Evolutionary conservation across 352 stramenopile genomes (phyloP), one percentile per base, ranked within the genome.

Genomic region (Pythium diclinum): DNA sequence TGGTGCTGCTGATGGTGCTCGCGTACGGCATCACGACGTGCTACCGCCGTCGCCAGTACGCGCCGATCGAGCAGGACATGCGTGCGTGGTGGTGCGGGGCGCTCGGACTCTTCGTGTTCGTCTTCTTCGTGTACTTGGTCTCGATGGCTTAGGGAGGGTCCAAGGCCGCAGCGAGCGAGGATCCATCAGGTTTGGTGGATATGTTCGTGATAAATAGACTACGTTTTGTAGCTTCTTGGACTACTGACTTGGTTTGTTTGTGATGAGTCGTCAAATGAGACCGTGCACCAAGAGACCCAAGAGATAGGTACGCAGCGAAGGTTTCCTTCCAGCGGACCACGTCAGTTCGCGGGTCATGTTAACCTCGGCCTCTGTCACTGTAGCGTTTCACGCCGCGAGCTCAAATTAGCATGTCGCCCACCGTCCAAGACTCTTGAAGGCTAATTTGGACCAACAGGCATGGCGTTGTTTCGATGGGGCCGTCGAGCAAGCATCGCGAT

Each of bases 51-150:
- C 83, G 81, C 56, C 68, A 87, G 52, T 93, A 93, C 68, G 71
- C 75, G 42, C 75, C 69, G 42, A 79, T 93, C 34, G 73, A 73
- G 17, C 57, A 71, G 46, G 83, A 92, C 63, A 81, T 83, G 68
- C 83, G 83, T 32, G 69, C 79, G 6, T 78, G 83, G 60, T 88
- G 82, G 68, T 92, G 83, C 61, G 78, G 73, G 2, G 79, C 58
- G 13, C 61, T 90, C 57, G 76, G 86, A 67, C 59, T 87, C 38
- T 67, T 86, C 16, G 64, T 89, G n/a, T 67, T 83, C 36, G 76
- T 51, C 46, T 88, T 90, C 60, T 92, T 92, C 61, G 69, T 92
- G 56, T 87, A 87, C 63, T 72, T 92, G 33, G 71, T 88, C 34
- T 65, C 78, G 47, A 78, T 73, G 28, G 75, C 79, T 40, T 89